Conservation (phyloP, 805 yeast species). For the Candida gorgasii region DNA sequence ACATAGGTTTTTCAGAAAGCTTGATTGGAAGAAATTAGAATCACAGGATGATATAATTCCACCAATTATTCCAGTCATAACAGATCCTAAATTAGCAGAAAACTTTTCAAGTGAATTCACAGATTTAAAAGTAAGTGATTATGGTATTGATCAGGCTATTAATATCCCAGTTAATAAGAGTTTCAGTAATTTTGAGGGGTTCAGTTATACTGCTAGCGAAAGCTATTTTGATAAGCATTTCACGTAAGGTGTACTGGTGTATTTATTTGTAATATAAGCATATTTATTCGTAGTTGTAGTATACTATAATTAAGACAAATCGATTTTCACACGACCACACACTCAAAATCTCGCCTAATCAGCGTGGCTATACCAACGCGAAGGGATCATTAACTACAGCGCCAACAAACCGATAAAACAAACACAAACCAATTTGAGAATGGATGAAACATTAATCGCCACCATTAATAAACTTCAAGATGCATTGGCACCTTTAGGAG, state of each 20-base stretch:
- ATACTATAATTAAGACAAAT: too few species aligned
- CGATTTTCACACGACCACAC: not conserved
- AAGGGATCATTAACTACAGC: conserved; percentile 7
- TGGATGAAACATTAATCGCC: conserved; percentile 79
- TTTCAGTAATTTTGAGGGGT: conserved; percentile 24
- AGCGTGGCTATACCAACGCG: conserved; percentile 5
- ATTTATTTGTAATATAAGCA: not conserved
- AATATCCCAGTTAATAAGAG: conserved; percentile 10
- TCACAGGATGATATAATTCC: conserved; percentile 28
- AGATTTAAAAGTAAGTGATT: conserved; percentile 42
- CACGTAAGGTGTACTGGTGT: conserved; percentile 12
- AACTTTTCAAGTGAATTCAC: conserved; percentile 46
- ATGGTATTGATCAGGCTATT: conserved; percentile 15
- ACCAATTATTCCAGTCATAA: conserved; percentile 44
- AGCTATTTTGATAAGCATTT: conserved; percentile 24
- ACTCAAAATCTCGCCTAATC: not conserved
- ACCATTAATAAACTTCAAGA: conserved; percentile 91
- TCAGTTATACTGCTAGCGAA: conserved; percentile 34
- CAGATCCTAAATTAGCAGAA: conserved; percentile 47
- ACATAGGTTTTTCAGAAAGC: conserved; percentile 41
- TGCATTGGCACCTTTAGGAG: conserved; percentile 95
- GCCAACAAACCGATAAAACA: conserved; percentile 5
- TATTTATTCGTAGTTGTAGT: too few species aligned
- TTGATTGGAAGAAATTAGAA: conserved; percentile 40
- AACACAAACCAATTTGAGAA: conserved; percentile 23